Conservation (phyloP, 257 asterid species). For the Solanum okadae region DNA sequence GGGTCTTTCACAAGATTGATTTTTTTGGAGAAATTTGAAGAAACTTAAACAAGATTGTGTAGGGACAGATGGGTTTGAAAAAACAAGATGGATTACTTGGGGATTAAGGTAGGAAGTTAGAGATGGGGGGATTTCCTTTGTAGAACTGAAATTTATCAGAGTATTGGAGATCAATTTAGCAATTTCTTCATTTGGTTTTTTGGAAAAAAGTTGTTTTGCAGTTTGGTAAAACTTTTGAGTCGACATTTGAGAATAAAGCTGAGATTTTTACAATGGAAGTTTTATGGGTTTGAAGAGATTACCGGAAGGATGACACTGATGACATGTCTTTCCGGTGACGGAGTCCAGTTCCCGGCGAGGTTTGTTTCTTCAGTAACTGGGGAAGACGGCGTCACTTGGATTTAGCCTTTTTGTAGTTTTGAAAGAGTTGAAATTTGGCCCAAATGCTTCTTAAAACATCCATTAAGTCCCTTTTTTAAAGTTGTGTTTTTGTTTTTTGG, state of each 20-base stretch:
- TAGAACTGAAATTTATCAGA: constrained; percentile 26
- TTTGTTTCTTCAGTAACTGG: background rate
- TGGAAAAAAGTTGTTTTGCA: constrained; percentile 32
- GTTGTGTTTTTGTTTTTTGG: background rate
- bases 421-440: background rate
- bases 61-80: constrained; percentile 56
- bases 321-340: background rate
- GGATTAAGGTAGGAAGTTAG: constrained; percentile 37
- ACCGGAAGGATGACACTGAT: background rate
- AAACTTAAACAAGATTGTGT: constrained; percentile 41
- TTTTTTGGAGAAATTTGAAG: constrained; percentile 40
- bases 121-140: constrained; percentile 17
- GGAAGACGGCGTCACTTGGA: background rate
- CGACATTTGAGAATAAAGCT: constrained; percentile 30
- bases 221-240: constrained; percentile 24
- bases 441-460: background rate
- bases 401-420: background rate
- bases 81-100: constrained; percentile 33
- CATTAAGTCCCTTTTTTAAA: background rate
- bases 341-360: background rate
- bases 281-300: background rate
- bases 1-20: constrained; percentile 27
- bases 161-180: constrained; percentile 49
- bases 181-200: constrained; percentile 25
- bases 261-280: background rate